Conservation (phyloP, 2,329 filamentous ascomycete species). For the Talaromyces islandicus region DNA sequence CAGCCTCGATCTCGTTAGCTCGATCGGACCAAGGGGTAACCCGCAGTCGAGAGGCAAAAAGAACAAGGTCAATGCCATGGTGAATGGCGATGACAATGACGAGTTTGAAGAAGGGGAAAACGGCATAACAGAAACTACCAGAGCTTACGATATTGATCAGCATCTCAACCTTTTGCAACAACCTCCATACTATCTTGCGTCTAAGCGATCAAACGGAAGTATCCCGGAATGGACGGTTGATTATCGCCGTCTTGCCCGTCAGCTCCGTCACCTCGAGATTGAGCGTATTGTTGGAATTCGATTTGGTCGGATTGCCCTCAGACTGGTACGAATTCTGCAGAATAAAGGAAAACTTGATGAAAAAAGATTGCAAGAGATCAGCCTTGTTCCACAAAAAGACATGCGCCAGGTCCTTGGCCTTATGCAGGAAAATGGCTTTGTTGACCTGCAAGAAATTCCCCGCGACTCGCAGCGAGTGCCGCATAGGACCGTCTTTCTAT, state of each 20-base stretch:
- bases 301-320: conserved; percentile 69
- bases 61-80: conserved; percentile 20
- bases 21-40: conserved; percentile 20
- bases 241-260: conserved; percentile 65
- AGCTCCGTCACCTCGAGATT: conserved; percentile 69
- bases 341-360: conserved; percentile 93
- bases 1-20: conserved; percentile 29
- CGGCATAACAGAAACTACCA: conserved; percentile 14
- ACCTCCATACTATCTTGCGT: conserved; percentile 32
- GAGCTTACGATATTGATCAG: conserved; percentile 28
- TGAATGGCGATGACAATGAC: conserved; percentile 40
- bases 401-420: conserved; percentile 77
- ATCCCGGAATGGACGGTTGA: conserved; percentile 77
- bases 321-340: conserved; percentile 77
- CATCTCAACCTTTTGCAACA: conserved; percentile 46
- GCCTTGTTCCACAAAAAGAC: conserved; percentile 78
- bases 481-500: conserved; percentile 80
- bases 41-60: conserved; percentile 19
- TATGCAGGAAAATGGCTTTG: conserved; percentile 78
- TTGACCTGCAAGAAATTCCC: conserved; percentile 91
- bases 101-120: conserved; percentile 31
- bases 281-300: conserved; percentile 74
- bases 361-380: conserved; percentile 73
- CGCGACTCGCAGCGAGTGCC: conserved; percentile 77
- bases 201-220: conserved; percentile 37